phyloP scores from a whole-genome alignment of 768 basidiomycete species.

The Mycena pura region DNA sequence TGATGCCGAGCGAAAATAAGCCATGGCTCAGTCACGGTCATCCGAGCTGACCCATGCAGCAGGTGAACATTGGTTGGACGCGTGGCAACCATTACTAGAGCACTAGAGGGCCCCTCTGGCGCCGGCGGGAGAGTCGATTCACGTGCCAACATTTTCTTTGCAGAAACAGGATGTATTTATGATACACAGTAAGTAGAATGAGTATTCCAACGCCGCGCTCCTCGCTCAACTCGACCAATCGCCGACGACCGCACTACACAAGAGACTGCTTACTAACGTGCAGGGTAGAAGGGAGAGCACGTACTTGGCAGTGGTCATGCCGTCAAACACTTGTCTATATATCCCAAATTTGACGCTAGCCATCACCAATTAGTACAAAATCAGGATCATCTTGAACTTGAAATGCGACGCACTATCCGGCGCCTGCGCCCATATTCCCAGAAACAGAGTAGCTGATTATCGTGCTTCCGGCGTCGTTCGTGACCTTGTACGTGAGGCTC shows the following conservation, averaged over 20 bases:
- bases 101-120: too few relatives aligned
- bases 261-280: neutral
- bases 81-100: too few relatives aligned
- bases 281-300: neutral
- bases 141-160: too few relatives aligned
- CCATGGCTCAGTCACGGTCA: too few relatives aligned
- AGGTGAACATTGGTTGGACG: too few relatives aligned
- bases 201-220: too few relatives aligned
- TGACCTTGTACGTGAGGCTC: conserved; percentile 20
- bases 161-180: too few relatives aligned
- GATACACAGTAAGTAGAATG: too few relatives aligned
- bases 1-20: too few relatives aligned
- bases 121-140: too few relatives aligned
- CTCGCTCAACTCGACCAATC: too few relatives aligned
- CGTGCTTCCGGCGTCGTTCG: conserved; percentile 13
- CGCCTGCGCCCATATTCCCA: conserved; percentile 24
- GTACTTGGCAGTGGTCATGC: conserved; percentile 25
- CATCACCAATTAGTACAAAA: neutral
- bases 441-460: conserved; percentile 22
- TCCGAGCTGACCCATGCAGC: too few relatives aligned
- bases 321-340: conserved; percentile 20
- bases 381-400: neutral
- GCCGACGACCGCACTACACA: conserved; percentile 10
- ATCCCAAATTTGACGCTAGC: conserved; percentile 28
- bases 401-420: conserved; percentile 17